phyloP scores from a whole-genome alignment of 2,329 filamentous ascomycete species.

The Byssochlamys sp. region DNA sequence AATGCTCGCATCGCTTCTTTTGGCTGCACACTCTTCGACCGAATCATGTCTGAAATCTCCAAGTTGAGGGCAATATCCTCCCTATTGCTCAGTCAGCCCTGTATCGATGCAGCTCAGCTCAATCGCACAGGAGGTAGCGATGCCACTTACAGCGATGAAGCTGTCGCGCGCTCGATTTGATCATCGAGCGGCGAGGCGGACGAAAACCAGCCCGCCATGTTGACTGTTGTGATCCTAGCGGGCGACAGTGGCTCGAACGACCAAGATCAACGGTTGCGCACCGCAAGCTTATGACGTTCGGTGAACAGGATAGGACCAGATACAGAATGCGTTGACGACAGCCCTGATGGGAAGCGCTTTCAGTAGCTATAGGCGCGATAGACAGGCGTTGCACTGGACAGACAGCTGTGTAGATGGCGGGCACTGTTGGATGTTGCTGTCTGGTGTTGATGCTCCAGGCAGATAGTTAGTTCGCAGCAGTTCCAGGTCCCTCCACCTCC shows the following conservation, averaged over 20 bases:
- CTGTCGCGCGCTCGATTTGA: slow-evolving; percentile 90
- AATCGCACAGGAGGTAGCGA: slow-evolving; percentile 8
- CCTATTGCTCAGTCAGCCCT: slow-evolving; percentile 35
- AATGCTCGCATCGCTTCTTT: slow-evolving; percentile 97
- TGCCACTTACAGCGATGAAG: slow-evolving; percentile 70
- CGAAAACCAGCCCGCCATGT: slow-evolving; percentile 95
- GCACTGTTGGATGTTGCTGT: not conserved
- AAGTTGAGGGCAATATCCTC: slow-evolving; percentile 96
- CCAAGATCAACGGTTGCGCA: not conserved
- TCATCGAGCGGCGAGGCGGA: slow-evolving; percentile 89
- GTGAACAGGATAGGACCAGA: not conserved
- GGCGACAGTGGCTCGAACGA: not conserved
- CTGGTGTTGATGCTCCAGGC: not conserved
- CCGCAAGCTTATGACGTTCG: not conserved
- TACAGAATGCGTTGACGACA: not conserved
- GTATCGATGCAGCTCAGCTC: slow-evolving; percentile 2
- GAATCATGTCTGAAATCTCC: slow-evolving; percentile 94
- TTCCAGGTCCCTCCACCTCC: not conserved
- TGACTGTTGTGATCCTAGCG: slow-evolving; percentile 28
- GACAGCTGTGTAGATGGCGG: not conserved
- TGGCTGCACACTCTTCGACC: slow-evolving; percentile 92
- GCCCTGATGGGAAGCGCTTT: not conserved
- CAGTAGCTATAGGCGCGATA: not conserved
- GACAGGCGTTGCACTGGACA: not conserved
- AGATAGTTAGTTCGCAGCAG: not conserved